Evolutionary conservation across 2,329 filamentous ascomycete genomes (phyloP), one percentile per base, ranked within the genome.

Genomic region (Colletotrichum cereale): DNA sequence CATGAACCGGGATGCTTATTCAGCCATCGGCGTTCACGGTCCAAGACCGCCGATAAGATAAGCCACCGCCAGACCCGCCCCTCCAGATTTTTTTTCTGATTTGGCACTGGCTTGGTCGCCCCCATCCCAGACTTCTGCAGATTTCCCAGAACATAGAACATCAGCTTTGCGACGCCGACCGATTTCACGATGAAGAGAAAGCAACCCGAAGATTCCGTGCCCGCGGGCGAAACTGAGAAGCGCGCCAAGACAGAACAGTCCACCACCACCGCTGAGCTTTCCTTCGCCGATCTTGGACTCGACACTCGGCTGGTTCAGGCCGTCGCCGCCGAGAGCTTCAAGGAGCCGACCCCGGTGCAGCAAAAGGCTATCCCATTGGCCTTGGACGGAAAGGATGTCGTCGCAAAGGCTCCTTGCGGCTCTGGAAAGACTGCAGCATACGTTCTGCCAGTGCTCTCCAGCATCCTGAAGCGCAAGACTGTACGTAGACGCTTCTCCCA

Each of bases 351-450:
- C n/a, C 88, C 92, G 16, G 93, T 98, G 2, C 96, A 99, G 82
- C 88, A 90, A 52, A 92, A 92, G 81, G 93, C 94, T 1, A 97
- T 99, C 73, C 96, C 96, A 1, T 84, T 98, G 47, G 94, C 94
- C 29, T 86, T 98, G 24, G 90, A 95, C 74, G 96, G 96, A 16
- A 92, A 94, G 78, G 95, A 98, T 86, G 91, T 99, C 58, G 86
- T 98, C 48, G 95, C 95, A 66, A 95, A 96, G 78, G 94, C 96
- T 47, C 97, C 96, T 82, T 98, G 96, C 6, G 96, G 96, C 16
- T 97, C 95, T 5, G 96, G 96, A 75, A 99, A 99, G 86, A 99
- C 96, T 14, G 94, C 94, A n/a, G 96, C 96, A 61, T 98, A 98
- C 80, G 85, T 97, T 8, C 87, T 99, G 52, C 96, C 96, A 1